Conservation (phyloP, 441 rosid species). For the Populus trichocarpa region DNA sequence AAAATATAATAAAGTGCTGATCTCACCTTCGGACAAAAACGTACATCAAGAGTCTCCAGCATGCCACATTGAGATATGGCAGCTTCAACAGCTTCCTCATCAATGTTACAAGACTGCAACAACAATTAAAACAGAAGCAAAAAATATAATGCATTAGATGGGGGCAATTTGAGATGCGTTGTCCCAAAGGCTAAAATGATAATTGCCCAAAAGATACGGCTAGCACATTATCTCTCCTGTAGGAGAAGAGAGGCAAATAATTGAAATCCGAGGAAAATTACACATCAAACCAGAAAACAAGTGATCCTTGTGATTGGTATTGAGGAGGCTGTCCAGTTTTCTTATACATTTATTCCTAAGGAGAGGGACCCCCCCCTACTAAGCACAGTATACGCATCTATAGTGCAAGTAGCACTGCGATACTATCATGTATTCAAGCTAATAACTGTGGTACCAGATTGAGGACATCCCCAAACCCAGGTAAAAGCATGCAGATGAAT, state of each 20-base stretch:
- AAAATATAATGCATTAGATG: slow-evolving; percentile 2
- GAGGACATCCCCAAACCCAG: neutral
- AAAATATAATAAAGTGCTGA: neutral
- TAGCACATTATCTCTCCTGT: neutral
- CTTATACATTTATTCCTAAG: neutral
- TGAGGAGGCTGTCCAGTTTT: neutral
- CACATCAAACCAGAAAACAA: neutral
- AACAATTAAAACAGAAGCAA: slow-evolving; percentile 7
- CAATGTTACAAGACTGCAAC: slow-evolving; percentile 70
- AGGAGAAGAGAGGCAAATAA: neutral
- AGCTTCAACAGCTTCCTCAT: slow-evolving; percentile 67
- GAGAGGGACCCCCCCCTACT: neutral
- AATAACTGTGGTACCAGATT: neutral
- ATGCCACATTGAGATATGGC: slow-evolving; percentile 76
- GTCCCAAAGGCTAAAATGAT: neutral
- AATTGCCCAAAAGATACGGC: neutral
- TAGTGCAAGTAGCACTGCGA: neutral
- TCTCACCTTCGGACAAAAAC: slow-evolving; percentile 85
- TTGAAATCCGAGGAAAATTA: neutral
- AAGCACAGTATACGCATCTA: neutral
- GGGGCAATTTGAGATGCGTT: neutral
- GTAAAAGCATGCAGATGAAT: neutral
- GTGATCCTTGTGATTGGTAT: neutral
- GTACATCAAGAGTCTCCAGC: slow-evolving; percentile 93
- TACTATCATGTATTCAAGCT: neutral